phyloP scores from a whole-genome alignment of 2,329 filamentous ascomycete species.

The Exophiala sideris region DNA sequence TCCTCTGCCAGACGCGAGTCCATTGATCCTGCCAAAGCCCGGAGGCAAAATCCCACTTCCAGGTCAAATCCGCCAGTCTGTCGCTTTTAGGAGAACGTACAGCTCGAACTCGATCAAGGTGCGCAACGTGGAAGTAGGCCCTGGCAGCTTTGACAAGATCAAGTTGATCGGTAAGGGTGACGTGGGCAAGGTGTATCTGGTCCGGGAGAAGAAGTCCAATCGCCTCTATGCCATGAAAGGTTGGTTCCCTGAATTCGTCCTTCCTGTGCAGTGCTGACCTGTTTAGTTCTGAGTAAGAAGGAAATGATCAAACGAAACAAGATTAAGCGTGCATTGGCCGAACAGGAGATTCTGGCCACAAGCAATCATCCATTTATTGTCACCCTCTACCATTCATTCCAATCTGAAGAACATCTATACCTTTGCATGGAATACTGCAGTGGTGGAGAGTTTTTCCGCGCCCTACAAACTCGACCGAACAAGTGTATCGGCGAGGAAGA shows the following conservation, averaged over 20 bases:
- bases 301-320: conserved; percentile 99
- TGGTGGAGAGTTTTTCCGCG: conserved; percentile 96
- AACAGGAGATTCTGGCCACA: conserved; percentile 96
- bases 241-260: conserved; percentile 42
- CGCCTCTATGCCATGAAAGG: conserved; percentile 98
- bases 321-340: conserved; percentile 95
- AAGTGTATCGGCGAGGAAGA: conserved; percentile 98
- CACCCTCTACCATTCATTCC: conserved; percentile 97
- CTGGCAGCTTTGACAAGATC: conserved; percentile 97
- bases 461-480: conserved; percentile 89
- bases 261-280: conserved; percentile 36
- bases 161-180: conserved; percentile 99
- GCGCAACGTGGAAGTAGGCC: conserved; percentile 91
- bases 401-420: conserved; percentile 97
- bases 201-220: conserved; percentile 95
- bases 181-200: conserved; percentile 96
- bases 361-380: conserved; percentile 99
- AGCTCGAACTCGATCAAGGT: conserved; percentile 99
- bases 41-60: conserved; percentile 65
- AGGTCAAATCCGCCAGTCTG: conserved; percentile 60
- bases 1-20: conserved; percentile 35
- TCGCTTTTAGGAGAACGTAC: conserved; percentile 89
- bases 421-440: conserved; percentile 99
- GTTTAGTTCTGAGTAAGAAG: conserved; percentile 90
- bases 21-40: conserved; percentile 40